Evolutionary conservation across 768 basidiomycete genomes (phyloP).

Genomic region (Serendipita sp.): DNA sequence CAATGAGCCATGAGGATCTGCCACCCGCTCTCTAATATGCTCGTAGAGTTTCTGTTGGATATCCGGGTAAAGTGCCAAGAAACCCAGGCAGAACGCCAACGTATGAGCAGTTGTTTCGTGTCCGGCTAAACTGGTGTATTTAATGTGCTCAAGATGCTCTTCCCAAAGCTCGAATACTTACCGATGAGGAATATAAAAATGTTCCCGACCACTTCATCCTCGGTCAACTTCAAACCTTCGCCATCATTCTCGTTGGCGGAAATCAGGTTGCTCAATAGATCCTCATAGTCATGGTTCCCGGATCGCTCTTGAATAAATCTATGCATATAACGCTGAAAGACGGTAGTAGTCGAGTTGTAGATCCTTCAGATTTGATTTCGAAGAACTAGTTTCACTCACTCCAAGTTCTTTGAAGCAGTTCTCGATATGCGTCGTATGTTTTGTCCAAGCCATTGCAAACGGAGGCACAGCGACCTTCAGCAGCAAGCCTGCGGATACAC

Average conservation of each 20-base stretch:
- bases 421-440: neutral
- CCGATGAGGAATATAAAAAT: constrained; percentile 13
- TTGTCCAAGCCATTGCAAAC: neutral
- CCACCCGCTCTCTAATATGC: constrained; percentile 13
- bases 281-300: constrained; percentile 9
- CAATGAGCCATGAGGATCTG: constrained; percentile 15
- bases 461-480: neutral
- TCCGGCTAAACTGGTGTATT: neutral
- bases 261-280: constrained; percentile 31
- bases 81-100: constrained; percentile 17
- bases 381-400: neutral
- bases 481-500: neutral
- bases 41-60: constrained; percentile 17
- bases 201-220: constrained; percentile 33
- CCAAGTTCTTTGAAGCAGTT: neutral
- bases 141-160: no score
- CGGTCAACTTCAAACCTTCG: constrained; percentile 22
- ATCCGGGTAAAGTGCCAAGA: constrained; percentile 18
- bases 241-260: constrained; percentile 26
- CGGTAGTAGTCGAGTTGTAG: no score
- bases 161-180: neutral
- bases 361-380: no score
- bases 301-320: constrained; percentile 12
- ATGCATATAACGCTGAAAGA: constrained; percentile 13
- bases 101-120: constrained; percentile 21